Base-by-base conservation (phyloP, 176 grass and related monocot species). In the Zizania latifolia region DNA sequence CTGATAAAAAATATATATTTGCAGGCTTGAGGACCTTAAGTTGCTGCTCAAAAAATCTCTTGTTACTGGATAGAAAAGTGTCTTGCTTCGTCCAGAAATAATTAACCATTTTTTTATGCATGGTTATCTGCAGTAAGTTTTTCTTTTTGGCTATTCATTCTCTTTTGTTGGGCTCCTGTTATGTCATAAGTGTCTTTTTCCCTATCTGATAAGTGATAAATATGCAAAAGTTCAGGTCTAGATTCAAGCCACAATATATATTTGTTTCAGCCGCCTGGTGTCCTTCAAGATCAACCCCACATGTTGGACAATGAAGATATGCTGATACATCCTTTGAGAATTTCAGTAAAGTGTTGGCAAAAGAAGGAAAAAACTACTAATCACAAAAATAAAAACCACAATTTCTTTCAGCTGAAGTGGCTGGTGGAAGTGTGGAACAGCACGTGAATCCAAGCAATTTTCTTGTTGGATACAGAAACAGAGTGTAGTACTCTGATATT, bases 11-110 rank as follows among this genome's bases (percentile, higher is more conserved):
- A n/a, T n/a, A n/a, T n/a, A n/a, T n/a, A n/a, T 80, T 80, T 69
- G 32, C 86, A 97, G 94, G 78, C 90, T 97, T 64, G 83, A 93
- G 10, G 94, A 93, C 61, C 90, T 93, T 37, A 93, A 86, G 71
- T 55, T 77, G 45, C 79, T 97, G 78, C 86, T 97, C 41, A 80
- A 93, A 84, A 83, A 85, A 87, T 78, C 90, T 70, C 46, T 89
- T 16, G 78, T 91, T 82, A 70, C 90, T 71, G 85, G 66, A 75
- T 84, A 84, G 83, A 46, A 35, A 81, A 76, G 17, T 11, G 22
- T 30, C 28, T 29, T 75, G 43, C 36, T 83, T 72, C 66, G 12
- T 75, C 30, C 55, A 65, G 34, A 50, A 56, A 90, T 50, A 55
- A 75, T 41, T 64, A 40, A 36, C 30, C 58, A 32, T 51, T 79